These are phyloP conservation scores for Colletotrichum viniferum DNA, from an alignment of 2,329 filamentous ascomycete genomes.

Conservation along the genomic window DNA sequence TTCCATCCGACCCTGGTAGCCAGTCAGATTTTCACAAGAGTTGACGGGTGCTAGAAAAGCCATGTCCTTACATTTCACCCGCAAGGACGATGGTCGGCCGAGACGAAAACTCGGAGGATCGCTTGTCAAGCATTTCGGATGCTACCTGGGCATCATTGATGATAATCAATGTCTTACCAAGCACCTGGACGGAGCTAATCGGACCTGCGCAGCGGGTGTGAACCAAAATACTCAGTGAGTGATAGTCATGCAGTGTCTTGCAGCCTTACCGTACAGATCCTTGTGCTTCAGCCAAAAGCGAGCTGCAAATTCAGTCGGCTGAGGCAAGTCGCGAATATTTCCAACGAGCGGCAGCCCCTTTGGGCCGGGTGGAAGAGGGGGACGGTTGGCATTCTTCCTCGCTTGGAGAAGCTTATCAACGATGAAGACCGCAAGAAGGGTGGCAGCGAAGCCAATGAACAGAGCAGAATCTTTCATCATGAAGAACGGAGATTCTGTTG, in stretches of 20 bases:
- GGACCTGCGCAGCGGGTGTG: background rate
- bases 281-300: conserved; percentile 38
- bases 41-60: accelerated
- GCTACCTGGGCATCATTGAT: conserved; percentile 40
- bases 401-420: background rate
- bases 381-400: background rate
- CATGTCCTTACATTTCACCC: conserved; percentile 36
- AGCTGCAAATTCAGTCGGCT: conserved; percentile 29
- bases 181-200: conserved; percentile 35
- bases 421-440: background rate
- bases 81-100: conserved; percentile 35
- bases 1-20: conserved; percentile 37
- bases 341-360: conserved; percentile 44
- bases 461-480: background rate
- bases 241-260: accelerated
- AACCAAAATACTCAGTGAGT: accelerated
- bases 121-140: conserved; percentile 40
- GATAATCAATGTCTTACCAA: conserved; percentile 44
- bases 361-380: conserved; percentile 28
- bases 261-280: conserved; percentile 27
- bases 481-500: background rate
- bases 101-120: conserved; percentile 32
- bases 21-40: background rate
- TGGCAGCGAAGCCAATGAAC: background rate
- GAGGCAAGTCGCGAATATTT: conserved; percentile 49